Evolutionary conservation across 495 filamentous ascomycete species (phyloP), one percentile per base, ranked within the genome.

Genomic region (Penicillium ochrochloron): DNA sequence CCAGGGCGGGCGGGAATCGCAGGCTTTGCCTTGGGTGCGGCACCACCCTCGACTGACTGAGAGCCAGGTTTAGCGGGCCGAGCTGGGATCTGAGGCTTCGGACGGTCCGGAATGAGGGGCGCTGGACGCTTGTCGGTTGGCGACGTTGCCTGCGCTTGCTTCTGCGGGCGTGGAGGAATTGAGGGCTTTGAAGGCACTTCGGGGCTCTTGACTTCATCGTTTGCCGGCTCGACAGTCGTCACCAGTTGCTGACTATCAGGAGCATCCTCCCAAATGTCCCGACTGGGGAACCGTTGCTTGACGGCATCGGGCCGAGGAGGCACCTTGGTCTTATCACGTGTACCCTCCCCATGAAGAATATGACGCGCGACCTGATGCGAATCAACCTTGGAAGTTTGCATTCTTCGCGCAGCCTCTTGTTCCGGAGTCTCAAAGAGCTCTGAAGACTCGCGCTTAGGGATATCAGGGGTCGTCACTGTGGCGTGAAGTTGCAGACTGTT

Each of bases 181-280:
- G 23, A 67, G 5, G 83, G 78, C 66, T 78, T 84, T 17, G 76
- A 69, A 0, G 74, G 71, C 15, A 76, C 75, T 35, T 78, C 69
- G 4, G 76, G 76, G 42, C 75, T 80, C 59, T 79, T 80, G 15
- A 72, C 25, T 63, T 84, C 82, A 33, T 84, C 82, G 15, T 82
- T 76, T 14, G 78, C 70, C 44, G 92, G 88, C 53, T 84, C 86
- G 27, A 98, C 88, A 5, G 90, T 94, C 12, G 95, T 93, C 63
- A 90, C 86, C 31, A 96, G 84, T 59, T 90, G 83, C 51, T 92
- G 85, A 68, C 90, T 93, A 66, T 95, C 91, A 5, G 95, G 94
- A 0, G 86, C 87, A 72, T 99, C 95, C 79, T 99, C 95, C 95
- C 95, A 99, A 50, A 98, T 90, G 77, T 99, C 95, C 39, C 87